Conservation (phyloP, 805 yeast genomes). For the Tetrapisispora iriomotensis region DNA sequence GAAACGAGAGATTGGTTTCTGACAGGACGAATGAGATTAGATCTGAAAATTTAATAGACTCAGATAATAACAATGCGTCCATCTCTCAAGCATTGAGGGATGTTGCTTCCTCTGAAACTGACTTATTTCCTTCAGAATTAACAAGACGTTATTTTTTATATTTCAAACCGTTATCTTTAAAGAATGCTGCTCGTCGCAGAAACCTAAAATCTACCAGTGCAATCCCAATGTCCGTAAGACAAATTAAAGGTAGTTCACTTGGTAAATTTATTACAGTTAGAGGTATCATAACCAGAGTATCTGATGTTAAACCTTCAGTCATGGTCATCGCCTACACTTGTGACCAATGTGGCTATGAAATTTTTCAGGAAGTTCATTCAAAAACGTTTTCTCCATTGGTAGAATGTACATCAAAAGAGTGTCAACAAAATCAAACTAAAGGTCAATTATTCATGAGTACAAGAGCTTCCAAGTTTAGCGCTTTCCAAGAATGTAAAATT, state of each 20-base stretch:
- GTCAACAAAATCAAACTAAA: constrained; percentile 66
- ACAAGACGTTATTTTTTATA: constrained; percentile 81
- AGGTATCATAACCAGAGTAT: constrained; percentile 90
- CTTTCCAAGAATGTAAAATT: constrained; percentile 90
- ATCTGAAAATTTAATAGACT: constrained; percentile 29
- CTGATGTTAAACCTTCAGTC: constrained; percentile 91
- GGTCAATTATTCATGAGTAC: constrained; percentile 90
- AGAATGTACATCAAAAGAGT: constrained; percentile 77
- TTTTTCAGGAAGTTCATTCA: constrained; percentile 87
- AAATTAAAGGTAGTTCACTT: constrained; percentile 69
- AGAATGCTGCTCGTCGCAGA: constrained; percentile 23
- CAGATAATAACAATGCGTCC: constrained; percentile 17
- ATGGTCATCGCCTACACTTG: constrained; percentile 92
- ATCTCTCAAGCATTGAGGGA: constrained; percentile 26
- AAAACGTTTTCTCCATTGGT: constrained; percentile 77
- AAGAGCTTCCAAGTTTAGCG: constrained; percentile 88
- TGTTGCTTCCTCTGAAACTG: constrained; percentile 32
- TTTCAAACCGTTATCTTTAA: constrained; percentile 64
- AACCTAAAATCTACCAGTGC: constrained; percentile 13
- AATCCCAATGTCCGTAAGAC: constrained; percentile 71
- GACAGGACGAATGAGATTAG: constrained; percentile 57
- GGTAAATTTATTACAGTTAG: constrained; percentile 85
- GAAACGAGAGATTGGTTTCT: constrained; percentile 64
- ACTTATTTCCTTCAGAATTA: constrained; percentile 73
- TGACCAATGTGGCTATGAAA: constrained; percentile 93